phyloP scores from a whole-genome alignment of 2,329 filamentous ascomycete genomes.

The Colletotrichum falcatum region DNA sequence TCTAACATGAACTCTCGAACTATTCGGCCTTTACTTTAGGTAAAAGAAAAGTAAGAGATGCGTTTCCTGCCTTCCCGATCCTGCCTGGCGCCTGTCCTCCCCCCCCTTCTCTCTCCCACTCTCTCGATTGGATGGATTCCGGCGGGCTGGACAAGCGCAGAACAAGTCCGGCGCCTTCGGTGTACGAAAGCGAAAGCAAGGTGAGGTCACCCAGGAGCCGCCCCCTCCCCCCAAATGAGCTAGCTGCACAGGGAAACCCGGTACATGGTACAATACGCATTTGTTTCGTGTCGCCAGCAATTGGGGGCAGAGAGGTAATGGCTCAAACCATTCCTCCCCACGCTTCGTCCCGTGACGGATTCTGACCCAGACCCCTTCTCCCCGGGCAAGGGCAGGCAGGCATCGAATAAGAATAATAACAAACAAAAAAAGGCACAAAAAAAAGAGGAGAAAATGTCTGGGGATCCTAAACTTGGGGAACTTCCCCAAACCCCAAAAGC shows the following conservation, averaged over 20 bases:
- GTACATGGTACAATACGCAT: background rate
- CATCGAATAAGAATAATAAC: background rate
- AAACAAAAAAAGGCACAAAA: background rate
- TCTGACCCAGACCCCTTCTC: background rate
- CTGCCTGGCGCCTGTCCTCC: slow-evolving; percentile 5
- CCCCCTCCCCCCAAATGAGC: too few relatives aligned
- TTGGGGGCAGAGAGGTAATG: background rate
- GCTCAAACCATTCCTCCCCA: background rate
- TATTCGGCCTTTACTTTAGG: slow-evolving; percentile 20
- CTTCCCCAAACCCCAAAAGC: background rate
- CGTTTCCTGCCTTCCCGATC: slow-evolving; percentile 26
- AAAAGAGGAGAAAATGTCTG: too few relatives aligned
- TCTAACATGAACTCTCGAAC: slow-evolving; percentile 19
- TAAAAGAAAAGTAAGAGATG: slow-evolving; percentile 2
- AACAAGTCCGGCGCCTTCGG: slow-evolving; percentile 21
- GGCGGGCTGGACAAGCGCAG: background rate
- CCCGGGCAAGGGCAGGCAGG: background rate
- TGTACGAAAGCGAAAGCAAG: slow-evolving; percentile 8
- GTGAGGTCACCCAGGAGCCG: slow-evolving; percentile 21
- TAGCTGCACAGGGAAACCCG: too few relatives aligned
- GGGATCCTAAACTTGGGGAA: background rate
- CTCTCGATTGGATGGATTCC: slow-evolving; percentile 3
- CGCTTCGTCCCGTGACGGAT: background rate
- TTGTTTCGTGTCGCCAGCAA: background rate
- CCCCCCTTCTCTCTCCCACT: background rate